Percentiles rank a stretch among this genome's conserved stretches.
phyloP scores from a whole-genome alignment of 2,329 filamentous ascomycete species.

The Colletotrichum graminicola region DNA sequence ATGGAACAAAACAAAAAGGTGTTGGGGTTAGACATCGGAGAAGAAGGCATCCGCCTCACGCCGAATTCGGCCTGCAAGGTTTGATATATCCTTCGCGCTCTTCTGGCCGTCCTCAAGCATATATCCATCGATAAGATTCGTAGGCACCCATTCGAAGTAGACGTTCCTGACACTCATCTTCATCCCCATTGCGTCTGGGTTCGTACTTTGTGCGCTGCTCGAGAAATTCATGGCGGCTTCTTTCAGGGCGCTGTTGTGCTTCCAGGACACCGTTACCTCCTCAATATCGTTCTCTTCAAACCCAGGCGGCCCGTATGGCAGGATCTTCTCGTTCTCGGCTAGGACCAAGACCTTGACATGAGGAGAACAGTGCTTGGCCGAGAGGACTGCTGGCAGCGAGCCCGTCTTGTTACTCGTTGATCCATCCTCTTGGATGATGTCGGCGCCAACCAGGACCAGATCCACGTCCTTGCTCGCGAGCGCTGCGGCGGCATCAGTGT shows the following conservation, averaged over 20 bases:
- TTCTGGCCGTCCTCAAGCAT: conserved; percentile 66
- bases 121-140: conserved; percentile 64
- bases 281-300: conserved; percentile 60
- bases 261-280: conserved; percentile 66
- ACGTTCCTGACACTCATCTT: conserved; percentile 56
- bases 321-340: conserved; percentile 72
- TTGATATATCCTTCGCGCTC: conserved; percentile 54
- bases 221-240: conserved; percentile 22
- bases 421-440: conserved; percentile 68
- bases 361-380: conserved; percentile 63
- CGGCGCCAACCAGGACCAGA: conserved; percentile 73
- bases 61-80: conserved; percentile 53
- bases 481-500: conserved; percentile 71
- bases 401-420: conserved; percentile 77
- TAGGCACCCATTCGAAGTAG: conserved; percentile 73
- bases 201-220: conserved; percentile 32
- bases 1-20: too few relatives aligned
- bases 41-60: conserved; percentile 58
- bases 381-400: conserved; percentile 69
- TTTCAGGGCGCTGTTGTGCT: not conserved
- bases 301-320: conserved; percentile 56
- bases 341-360: conserved; percentile 65
- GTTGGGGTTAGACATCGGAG: conserved; percentile 50
- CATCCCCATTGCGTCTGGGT: not conserved
- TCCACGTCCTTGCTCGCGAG: conserved; percentile 65